Conservation (phyloP, 495 filamentous ascomycete species). For the Neurospora intermedia region DNA sequence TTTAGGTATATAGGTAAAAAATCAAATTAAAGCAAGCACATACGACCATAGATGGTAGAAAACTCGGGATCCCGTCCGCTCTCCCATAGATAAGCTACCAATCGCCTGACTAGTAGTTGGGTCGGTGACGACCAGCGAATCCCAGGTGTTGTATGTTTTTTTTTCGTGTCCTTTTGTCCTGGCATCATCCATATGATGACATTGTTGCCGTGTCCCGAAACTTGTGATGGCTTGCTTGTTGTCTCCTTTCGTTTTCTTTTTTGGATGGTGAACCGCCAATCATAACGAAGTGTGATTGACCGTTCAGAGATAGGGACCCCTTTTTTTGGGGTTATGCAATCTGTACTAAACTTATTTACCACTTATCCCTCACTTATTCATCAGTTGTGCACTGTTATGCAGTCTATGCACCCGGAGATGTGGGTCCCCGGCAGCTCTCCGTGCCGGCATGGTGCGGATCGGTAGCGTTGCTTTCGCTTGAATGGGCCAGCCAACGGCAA, state of each 20-base stretch:
- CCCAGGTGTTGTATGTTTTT: conserved; percentile 19
- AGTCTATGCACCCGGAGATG: neutral
- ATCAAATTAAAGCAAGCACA: conserved; percentile 1
- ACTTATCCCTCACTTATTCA: neutral
- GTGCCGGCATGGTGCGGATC: neutral
- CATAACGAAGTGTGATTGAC: neutral
- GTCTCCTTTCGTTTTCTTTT: neutral
- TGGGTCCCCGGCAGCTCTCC: neutral
- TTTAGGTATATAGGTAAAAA: too few species aligned
- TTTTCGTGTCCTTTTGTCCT: neutral
- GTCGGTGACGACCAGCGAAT: conserved; percentile 35
- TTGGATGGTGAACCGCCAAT: neutral
- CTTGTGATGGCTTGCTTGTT: too few species aligned
- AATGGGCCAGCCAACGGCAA: neutral
- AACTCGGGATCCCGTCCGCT: conserved; percentile 11
- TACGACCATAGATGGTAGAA: conserved; percentile 37
- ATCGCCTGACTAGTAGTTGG: conserved; percentile 32
- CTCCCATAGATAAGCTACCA: conserved; percentile 17
- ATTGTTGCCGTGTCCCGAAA: too few species aligned
- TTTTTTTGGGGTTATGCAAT: neutral
- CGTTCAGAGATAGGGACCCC: neutral
- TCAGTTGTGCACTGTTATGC: neutral
- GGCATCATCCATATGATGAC: too few species aligned
- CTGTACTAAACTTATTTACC: neutral
- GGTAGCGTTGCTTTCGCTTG: neutral